Evolutionary conservation across 1,139 yeast genomes (phyloP).

Genomic region (Hanseniaspora gamundiae): DNA sequence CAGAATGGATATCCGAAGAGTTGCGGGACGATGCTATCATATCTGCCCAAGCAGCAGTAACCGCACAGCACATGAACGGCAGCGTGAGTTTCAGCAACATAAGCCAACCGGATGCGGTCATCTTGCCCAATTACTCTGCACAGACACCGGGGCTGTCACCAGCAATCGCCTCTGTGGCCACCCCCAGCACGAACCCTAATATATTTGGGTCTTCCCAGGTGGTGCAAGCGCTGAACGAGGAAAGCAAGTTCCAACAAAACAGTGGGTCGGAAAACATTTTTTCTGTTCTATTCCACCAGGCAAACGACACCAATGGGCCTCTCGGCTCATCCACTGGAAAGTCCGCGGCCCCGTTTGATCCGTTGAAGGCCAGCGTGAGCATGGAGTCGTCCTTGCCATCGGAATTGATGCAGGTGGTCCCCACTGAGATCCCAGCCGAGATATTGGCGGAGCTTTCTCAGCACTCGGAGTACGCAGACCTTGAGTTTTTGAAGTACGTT

Average conservation of each 20-base stretch:
- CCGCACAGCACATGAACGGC: background rate
- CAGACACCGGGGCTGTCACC: background rate
- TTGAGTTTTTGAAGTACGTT: conserved; percentile 31
- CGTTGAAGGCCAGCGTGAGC: conserved; percentile 4
- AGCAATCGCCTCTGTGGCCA: no score
- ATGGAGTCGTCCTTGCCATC: conserved; percentile 26
- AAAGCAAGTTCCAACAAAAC: no score
- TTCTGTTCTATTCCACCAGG: background rate
- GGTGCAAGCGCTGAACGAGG: no score
- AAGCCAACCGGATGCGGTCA: background rate
- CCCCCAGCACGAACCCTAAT: no score
- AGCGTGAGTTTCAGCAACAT: background rate
- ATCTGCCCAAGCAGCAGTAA: conserved; percentile 59
- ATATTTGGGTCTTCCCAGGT: no score
- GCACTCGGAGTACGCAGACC: conserved; percentile 32
- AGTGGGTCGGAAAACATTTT: background rate
- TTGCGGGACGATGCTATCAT: conserved; percentile 58
- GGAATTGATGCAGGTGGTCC: conserved; percentile 25
- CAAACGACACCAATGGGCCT: background rate
- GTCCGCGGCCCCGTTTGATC: conserved; percentile 3
- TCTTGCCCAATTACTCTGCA: background rate
- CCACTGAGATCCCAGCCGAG: conserved; percentile 18
- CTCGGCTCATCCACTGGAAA: background rate
- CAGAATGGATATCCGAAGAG: conserved; percentile 59
- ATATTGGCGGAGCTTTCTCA: conserved; percentile 7